These are phyloP conservation scores for Phytophthora pisi DNA, from an alignment of 352 stramenopile species.

Conservation along the genomic window DNA sequence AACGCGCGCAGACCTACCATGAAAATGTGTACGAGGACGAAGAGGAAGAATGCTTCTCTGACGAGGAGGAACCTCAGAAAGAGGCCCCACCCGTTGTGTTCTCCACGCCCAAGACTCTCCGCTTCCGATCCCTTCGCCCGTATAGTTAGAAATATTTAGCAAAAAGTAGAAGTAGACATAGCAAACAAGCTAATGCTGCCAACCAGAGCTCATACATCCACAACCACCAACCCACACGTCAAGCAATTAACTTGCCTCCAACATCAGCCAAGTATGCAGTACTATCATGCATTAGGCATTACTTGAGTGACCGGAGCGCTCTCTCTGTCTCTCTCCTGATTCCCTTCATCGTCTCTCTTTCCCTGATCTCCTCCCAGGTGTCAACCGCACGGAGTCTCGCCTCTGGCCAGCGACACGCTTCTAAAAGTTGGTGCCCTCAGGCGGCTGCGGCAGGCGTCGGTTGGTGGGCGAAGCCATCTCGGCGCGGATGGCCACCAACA, in stretches of 20 bases:
- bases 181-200: constrained; percentile 3
- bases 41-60: constrained; percentile 17
- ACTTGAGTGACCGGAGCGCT: constrained; percentile 26
- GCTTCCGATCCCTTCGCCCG: constrained; percentile 20
- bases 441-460: constrained; percentile 89
- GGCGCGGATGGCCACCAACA: constrained; percentile 88
- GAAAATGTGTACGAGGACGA: constrained; percentile 20
- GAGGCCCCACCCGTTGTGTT: constrained; percentile 25
- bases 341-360: constrained; percentile 13
- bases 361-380: constrained; percentile 15
- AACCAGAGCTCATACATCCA: neutral
- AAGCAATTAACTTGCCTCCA: constrained; percentile 1
- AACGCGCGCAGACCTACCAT: neutral
- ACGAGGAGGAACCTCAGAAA: constrained; percentile 33
- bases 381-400: constrained; percentile 14
- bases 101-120: constrained; percentile 31
- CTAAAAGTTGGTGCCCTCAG: constrained; percentile 93
- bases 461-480: constrained; percentile 91
- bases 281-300: constrained; percentile 43
- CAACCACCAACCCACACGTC: neutral
- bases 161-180: constrained; percentile 6
- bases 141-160: constrained; percentile 43
- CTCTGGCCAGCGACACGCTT: constrained; percentile 31
- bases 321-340: constrained; percentile 7
- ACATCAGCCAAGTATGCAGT: constrained; percentile 28